These are phyloP conservation scores for Larix sibirica DNA, from an alignment of 83 land plant species.

Conservation along the genomic window DNA sequence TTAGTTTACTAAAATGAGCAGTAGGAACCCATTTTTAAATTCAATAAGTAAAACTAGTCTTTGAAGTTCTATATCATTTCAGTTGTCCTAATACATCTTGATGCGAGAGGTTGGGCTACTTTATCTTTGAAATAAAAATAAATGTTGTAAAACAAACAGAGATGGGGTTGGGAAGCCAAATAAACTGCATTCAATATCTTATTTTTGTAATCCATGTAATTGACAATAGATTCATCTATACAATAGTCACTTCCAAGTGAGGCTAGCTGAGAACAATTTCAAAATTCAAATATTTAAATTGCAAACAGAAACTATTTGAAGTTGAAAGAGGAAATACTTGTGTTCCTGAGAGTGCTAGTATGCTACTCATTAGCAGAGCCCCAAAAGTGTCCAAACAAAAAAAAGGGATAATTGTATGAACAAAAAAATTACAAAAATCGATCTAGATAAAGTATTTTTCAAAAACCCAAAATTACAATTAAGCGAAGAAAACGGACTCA, in stretches of 20 bases:
- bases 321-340: constrained; percentile 34
- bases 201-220: not conserved
- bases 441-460: not conserved
- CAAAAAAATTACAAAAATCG: not conserved
- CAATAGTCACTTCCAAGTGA: not conserved
- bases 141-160: not conserved
- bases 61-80: not conserved
- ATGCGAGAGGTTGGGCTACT: not conserved
- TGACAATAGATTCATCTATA: not conserved
- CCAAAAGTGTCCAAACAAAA: constrained; percentile 67
- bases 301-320: not conserved
- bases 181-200: not conserved
- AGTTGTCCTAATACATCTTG: not conserved
- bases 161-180: not conserved
- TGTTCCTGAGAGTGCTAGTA: constrained; percentile 90
- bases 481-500: not conserved
- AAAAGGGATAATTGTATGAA: constrained; percentile 1
- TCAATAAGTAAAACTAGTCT: not conserved
- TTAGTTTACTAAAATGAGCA: not conserved
- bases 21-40: not conserved
- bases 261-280: not conserved
- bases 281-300: not conserved
- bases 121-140: not conserved
- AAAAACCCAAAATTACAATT: not conserved
- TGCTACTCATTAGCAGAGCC: constrained; percentile 77